These are phyloP conservation scores for Ophiostoma piceae DNA, from an alignment of 2,329 filamentous ascomycete species.

Conservation along the genomic window DNA sequence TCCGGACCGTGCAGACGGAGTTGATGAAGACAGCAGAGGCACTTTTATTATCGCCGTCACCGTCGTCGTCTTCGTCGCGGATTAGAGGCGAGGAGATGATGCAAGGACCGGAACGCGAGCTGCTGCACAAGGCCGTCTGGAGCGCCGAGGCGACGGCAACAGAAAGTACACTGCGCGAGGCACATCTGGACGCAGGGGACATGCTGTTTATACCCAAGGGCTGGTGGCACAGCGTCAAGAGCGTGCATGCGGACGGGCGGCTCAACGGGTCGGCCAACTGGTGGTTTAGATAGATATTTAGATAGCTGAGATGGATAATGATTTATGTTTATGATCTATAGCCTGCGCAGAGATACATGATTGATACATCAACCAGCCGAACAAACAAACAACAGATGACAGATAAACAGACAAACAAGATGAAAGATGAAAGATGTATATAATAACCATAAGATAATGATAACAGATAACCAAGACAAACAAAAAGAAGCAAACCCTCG, in stretches of 20 bases:
- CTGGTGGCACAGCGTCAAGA: slow-evolving; percentile 83
- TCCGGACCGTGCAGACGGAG: slow-evolving; percentile 45
- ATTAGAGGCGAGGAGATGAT: slow-evolving; percentile 88
- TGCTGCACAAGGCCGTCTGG: slow-evolving; percentile 70
- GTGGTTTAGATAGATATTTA: slow-evolving; percentile 61
- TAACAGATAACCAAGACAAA: too few relatives aligned
- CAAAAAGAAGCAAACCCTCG: background rate
- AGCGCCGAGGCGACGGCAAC: slow-evolving; percentile 9
- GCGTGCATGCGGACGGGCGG: slow-evolving; percentile 43
- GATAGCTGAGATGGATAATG: background rate
- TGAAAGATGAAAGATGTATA: background rate
- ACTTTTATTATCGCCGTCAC: background rate
- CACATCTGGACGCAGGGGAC: slow-evolving; percentile 58
- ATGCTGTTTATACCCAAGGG: slow-evolving; percentile 72
- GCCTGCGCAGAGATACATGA: background rate
- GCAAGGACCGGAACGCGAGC: slow-evolving; percentile 64
- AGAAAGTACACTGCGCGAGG: slow-evolving; percentile 42
- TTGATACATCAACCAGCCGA: background rate
- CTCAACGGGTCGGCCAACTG: slow-evolving; percentile 58
- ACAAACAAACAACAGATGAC: background rate
- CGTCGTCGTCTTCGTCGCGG: slow-evolving; percentile 36
- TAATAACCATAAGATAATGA: background rate
- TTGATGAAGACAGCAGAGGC: slow-evolving; percentile 33
- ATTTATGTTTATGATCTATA: slow-evolving; percentile 1
- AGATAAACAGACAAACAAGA: background rate